Base-by-base conservation (phyloP, 1,284 basidiomycete genomes). In the Irpex rosettiformis region DNA sequence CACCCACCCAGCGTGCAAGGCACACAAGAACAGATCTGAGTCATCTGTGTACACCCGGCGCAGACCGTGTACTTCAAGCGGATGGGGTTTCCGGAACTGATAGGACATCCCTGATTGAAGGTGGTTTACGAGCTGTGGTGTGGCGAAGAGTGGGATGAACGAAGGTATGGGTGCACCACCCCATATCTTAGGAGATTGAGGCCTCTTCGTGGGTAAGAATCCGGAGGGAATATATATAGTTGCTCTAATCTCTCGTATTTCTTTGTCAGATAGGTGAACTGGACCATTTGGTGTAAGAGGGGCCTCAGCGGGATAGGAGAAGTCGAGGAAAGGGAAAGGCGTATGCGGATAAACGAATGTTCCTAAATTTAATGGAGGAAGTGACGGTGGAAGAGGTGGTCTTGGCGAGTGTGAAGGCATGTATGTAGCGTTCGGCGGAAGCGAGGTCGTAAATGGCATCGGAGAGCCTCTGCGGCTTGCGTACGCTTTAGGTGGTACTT, bases 1-100 rank as follows among this genome's bases (percentile, higher is more conserved):
- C 6, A 85, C 70, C 71, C 81, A 79, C 1, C 80, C 85, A 2
- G 86, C 77, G 64, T 91, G 89, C 24, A 88, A 75, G 1, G 90
- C 91, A 61, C 91, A 91, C 28, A 90, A 68, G 58, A 91, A 81
- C 57, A 92, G 66, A 62, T 88, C 84, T 24, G 84, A 88, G 69
- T 90, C 88, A 70, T 91, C 87, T 3, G 87, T 91, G 70, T 90
- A 90, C 54, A 88, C 70, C n/a, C 73, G 62, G 27, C 73, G 64
- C 70, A 60, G 79, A 67, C 54, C 82, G 29, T 63, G 59, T 47
- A 66, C 56, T 61, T 70, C 70, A 30, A 58, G 55, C 28, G 66
- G 66, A 55, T 64, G 65, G 48, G 66, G 68, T 1, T 65, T 62
- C 40, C 61, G 60, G 52, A 63, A 66, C 49, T 57, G 62, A 33